Evolutionary conservation across 306 rosid genomes (phyloP).

Genomic region (Vigna radiata): DNA sequence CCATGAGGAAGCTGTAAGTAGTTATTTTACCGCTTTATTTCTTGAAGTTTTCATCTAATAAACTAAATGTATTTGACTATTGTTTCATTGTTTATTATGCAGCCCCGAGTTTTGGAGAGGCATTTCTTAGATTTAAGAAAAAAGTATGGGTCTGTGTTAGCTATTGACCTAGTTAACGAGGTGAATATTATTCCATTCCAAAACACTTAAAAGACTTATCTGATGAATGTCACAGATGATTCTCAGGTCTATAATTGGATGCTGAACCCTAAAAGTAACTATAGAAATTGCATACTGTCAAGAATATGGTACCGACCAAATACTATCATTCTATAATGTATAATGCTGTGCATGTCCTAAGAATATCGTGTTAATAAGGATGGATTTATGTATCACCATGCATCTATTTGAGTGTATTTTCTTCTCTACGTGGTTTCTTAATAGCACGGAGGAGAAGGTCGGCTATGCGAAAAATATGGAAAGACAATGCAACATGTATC

Average conservation of each 20-base stretch:
- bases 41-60: slow-evolving; percentile 19
- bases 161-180: slow-evolving; percentile 81
- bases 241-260: neutral
- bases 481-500: slow-evolving; percentile 59
- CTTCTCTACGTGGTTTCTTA: slow-evolving; percentile 37
- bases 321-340: neutral
- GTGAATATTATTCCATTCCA: slow-evolving; percentile 45
- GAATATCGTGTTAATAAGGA: neutral
- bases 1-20: slow-evolving; percentile 81
- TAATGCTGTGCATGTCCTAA: neutral
- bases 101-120: slow-evolving; percentile 78
- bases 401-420: slow-evolving; percentile 22
- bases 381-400: slow-evolving; percentile 17
- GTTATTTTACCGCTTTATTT: slow-evolving; percentile 23
- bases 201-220: slow-evolving; percentile 9
- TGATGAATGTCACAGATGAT: slow-evolving; percentile 18
- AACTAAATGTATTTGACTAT: slow-evolving; percentile 41
- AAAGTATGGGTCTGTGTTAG: slow-evolving; percentile 82
- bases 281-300: neutral
- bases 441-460: slow-evolving; percentile 93
- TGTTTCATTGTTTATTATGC: slow-evolving; percentile 45
- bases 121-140: slow-evolving; percentile 89
- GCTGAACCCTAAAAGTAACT: slow-evolving; percentile 14
- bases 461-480: slow-evolving; percentile 69
- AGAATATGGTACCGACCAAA: neutral